These are phyloP conservation scores for Plasmopara halstedii DNA, from an alignment of 352 stramenopile species.

Conservation along the genomic window DNA sequence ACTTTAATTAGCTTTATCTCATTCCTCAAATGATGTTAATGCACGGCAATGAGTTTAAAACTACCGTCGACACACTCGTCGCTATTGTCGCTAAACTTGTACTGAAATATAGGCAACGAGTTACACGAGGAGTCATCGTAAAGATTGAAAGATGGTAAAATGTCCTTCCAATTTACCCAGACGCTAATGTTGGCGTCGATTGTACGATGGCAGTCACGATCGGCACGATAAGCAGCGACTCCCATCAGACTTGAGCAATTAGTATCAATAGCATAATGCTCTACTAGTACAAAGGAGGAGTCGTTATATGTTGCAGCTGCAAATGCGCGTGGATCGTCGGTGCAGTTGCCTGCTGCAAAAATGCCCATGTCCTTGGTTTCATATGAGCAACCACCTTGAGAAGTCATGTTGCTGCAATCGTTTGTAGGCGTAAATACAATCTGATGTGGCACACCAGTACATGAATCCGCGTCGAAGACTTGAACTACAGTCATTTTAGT, in stretches of 20 bases:
- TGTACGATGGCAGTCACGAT: conserved; percentile 16
- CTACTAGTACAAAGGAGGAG: conserved; percentile 11
- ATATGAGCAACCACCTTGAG: conserved; percentile 2
- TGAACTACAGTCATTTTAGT: conserved; percentile 10
- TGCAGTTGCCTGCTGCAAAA: conserved; percentile 17
- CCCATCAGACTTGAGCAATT: conserved; percentile 13
- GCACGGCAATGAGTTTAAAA: conserved; percentile 19
- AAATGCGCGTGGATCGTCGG: conserved; percentile 7
- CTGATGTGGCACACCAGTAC: conserved; percentile 11
- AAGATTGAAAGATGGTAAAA: conserved; percentile 8
- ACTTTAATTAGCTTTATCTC: not conserved
- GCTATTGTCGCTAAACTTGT: conserved; percentile 5
- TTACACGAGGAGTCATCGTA: conserved; percentile 13
- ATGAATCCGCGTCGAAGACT: conserved; percentile 13
- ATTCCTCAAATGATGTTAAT: no score
- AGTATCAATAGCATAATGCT: conserved; percentile 7
- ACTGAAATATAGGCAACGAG: conserved; percentile 2
- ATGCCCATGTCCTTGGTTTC: conserved; percentile 11
- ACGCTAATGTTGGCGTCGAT: conserved; percentile 17
- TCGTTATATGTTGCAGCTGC: conserved; percentile 1
- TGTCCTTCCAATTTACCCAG: conserved; percentile 6
- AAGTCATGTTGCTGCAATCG: conserved; percentile 4
- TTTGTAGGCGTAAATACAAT: conserved; percentile 11
- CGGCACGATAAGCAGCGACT: conserved; percentile 15
- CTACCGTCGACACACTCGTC: conserved; percentile 11